Base-by-base conservation (phyloP, 768 basidiomycete genomes). In the Pleurotus pulmonarius region DNA sequence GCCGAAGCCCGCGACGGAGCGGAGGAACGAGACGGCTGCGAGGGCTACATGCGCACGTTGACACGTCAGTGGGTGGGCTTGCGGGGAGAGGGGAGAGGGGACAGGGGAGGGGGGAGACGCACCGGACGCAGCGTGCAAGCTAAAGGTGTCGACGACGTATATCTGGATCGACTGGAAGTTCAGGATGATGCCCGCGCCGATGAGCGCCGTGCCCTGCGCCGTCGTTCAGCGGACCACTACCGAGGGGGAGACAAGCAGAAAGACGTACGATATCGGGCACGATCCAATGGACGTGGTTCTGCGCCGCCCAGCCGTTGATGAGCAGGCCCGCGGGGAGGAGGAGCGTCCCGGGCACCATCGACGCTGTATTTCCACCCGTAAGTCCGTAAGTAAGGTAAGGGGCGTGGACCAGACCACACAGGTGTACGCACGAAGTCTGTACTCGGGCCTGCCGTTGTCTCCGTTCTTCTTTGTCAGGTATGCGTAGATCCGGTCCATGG, bases 101-200 rank as follows among this genome's bases (percentile, higher is more conserved):
- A 55, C 20, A 41, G 8, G 24, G 16, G 40, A n/a, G 4, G 16
- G n/a, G 13, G 22, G 5, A 6, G 3, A 63, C 74, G 3, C 59
- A 84, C 84, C 85, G 40, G 85, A 88, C 6, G 87, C 85, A 37
- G 87, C 83, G 59, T 88, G 75, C 2, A 86, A 67, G 0, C 85
- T 81, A 65, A 87, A 89, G 0, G 79, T 67, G 58, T 88, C 86
- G 16, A 92, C 78, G 46, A 89, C 69, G 47, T 90, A 91, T 0
- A 81, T 82, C 60, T 87, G 83, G 8, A 86, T 82, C 1, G 75
- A 65, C 63, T 87, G 83, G 69, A 87, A 85, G 56, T 72, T 71
- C 12, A 87, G 69, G 55, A 87, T 83, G n/a, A 80, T 67, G 0
- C 86, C 86, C 0, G 71, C 77, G 11, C 84, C 85, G 16, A 87